Base-by-base conservation (phyloP, 352 stramenopile species). In the Lagenidium giganteum region DNA sequence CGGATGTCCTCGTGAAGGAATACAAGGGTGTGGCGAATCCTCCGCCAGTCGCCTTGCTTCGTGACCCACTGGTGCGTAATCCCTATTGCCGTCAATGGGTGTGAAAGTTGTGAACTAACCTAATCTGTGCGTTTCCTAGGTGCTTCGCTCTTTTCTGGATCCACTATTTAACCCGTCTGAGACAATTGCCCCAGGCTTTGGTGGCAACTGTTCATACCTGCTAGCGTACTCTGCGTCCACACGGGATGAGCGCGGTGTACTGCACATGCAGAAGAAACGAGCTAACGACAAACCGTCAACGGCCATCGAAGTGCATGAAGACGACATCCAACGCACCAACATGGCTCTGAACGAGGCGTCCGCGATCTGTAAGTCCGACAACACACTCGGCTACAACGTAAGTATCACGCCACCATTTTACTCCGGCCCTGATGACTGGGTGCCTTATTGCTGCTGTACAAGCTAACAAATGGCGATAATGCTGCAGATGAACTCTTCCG, bases 361-460 rank as follows among this genome's bases (percentile, higher is more conserved):
- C 21, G 52, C 64, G 9, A 76, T 91, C 25, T 94, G 82, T 61
- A 80, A 85, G 41, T 89, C 80, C 5, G 82, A 94, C 41, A 75
- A 88, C 49, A 94, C 82, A 4, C 67, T 94, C 30, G 79, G 79
- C 17, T 94, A 92, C 55, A 94, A 91, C 64, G 80, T 93, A 34
- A 58, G 74, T 68, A 12, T 34, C 8, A 18, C 22, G 13, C 12
- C 14, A n/a, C 9, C 8, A 21, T 32, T 31, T 29, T 20, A 9
- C 16, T 7, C 11, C 38, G 14, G 17, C 7, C 12, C 27, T 32
- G 7, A 21, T 12, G 17, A 17, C 8, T 8, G 24, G 23, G 26
- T 14, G 28, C 14, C 14, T 32, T 32, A 14, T 32, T 36, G 11
- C 8, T 36, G 7, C 30, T 38, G 32, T 38, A 16, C 17, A 16